Percentiles rank a stretch among this genome's conserved stretches.
phyloP scores from a whole-genome alignment of 176 grass and related monocot genomes.

The Triticum aestivum region DNA sequence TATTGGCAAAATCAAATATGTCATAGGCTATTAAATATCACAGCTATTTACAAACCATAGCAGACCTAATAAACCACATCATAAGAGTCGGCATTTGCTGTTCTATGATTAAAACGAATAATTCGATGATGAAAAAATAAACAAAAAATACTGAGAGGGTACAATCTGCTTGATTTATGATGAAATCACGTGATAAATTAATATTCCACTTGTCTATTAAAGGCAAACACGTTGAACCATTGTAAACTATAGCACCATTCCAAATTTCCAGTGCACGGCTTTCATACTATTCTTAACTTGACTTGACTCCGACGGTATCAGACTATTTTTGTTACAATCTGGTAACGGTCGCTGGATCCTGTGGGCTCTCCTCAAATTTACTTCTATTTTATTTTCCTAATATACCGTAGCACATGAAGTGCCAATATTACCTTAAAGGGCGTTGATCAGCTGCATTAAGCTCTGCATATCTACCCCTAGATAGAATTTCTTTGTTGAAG shows the following conservation, averaged over 20 bases:
- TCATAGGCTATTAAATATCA: slow-evolving; percentile 3
- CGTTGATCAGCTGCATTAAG: slow-evolving; percentile 79
- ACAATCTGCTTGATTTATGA: neutral
- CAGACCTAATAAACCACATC: slow-evolving; percentile 1
- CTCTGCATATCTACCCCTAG: slow-evolving; percentile 83
- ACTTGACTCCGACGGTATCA: neutral
- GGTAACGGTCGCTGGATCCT: neutral
- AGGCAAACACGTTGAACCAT: neutral
- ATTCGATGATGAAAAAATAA: slow-evolving; percentile 17
- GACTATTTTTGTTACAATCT: neutral
- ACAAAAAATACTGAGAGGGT: slow-evolving; percentile 18
- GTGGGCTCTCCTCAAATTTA: neutral
- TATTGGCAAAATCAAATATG: slow-evolving; percentile 15
- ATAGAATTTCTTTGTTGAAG: slow-evolving; percentile 91
- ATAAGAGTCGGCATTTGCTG: neutral
- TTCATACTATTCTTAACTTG: neutral
- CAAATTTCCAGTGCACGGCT: slow-evolving; percentile 1
- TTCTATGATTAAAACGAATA: neutral
- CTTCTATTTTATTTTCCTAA: neutral
- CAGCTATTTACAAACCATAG: neutral
- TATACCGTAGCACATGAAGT: neutral
- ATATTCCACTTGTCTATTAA: neutral
- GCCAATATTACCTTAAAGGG: slow-evolving; percentile 60
- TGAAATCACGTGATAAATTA: neutral
- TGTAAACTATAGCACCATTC: neutral